These are phyloP conservation scores for Mycosarcoma maydis DNA, from an alignment of 1,284 basidiomycete species.

Conservation along the genomic window DNA sequence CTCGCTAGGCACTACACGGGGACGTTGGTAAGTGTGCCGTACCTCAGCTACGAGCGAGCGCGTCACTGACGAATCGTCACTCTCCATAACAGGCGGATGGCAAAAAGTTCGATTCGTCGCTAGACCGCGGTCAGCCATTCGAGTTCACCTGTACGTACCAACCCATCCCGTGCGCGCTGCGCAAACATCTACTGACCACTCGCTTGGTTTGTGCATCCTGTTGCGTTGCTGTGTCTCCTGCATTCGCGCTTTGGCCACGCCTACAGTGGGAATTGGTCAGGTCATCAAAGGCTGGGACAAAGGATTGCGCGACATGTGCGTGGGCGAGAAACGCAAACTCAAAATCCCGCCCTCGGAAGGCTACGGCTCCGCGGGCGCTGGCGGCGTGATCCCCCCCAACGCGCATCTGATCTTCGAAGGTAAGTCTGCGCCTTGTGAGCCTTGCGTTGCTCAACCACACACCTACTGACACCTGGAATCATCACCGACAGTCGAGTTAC, in stretches of 20 bases:
- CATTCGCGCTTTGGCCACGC: no score
- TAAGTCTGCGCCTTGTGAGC: constrained; percentile 16
- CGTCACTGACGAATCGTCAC: background rate
- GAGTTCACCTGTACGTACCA: constrained; percentile 63
- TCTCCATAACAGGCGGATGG: constrained; percentile 70
- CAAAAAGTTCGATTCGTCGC: constrained; percentile 83
- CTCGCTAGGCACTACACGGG: constrained; percentile 73
- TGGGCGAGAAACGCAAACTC: constrained; percentile 88
- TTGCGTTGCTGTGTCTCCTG: no score
- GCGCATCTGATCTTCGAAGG: constrained; percentile 87
- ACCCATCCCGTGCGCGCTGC: no score
- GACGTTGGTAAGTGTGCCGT: constrained; percentile 70
- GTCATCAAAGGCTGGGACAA: constrained; percentile 76
- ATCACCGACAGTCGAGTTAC: constrained; percentile 34
- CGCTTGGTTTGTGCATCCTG: no score
- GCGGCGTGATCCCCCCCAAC: constrained; percentile 80
- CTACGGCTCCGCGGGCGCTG: constrained; percentile 79
- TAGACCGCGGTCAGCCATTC: constrained; percentile 73
- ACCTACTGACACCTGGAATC: background rate
- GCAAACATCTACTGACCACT: no score
- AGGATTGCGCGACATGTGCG: constrained; percentile 78
- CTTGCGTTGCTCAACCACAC: background rate
- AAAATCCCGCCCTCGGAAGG: constrained; percentile 57
- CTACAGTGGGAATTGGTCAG: constrained; percentile 77
- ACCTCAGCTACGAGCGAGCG: no score